phyloP scores from a whole-genome alignment of 2,329 filamentous ascomycete species.

The Sclerotinia spermophila region DNA sequence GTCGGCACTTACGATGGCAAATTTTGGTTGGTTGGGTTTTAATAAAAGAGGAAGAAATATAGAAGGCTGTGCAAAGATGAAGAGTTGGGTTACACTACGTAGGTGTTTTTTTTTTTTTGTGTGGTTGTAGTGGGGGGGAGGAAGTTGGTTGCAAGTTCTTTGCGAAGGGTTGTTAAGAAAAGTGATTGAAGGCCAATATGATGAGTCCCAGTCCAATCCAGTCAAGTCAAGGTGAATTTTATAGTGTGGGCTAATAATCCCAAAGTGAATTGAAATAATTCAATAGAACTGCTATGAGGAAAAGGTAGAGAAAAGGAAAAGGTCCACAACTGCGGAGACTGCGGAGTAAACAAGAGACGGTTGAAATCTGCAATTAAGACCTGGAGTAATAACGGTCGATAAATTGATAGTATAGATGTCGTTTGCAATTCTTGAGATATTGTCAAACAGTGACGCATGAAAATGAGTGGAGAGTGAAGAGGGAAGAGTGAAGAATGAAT shows the following conservation, averaged over 20 bases:
- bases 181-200: not conserved
- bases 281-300: not conserved
- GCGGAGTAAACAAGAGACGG: not conserved
- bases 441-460: not conserved
- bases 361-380: not conserved
- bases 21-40: not conserved
- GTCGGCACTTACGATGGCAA: not conserved
- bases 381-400: not conserved
- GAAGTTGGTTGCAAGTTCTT: not conserved
- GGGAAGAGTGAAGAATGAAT: not conserved
- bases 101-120: not conserved
- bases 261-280: not conserved
- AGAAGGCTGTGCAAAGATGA: conserved; percentile 13
- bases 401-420: not conserved
- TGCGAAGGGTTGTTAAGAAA: not conserved
- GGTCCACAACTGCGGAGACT: not conserved
- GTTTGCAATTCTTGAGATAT: not conserved
- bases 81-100: not conserved
- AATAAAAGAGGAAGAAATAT: not conserved
- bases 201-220: conserved; percentile 2
- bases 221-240: not conserved
- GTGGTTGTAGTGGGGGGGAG: not conserved
- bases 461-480: not conserved
- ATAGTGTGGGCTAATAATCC: not conserved
- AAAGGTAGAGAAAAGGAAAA: not conserved